Evolutionary conservation across 148 eudicot genomes (phyloP).

Genomic region (Pouteria glomerata): DNA sequence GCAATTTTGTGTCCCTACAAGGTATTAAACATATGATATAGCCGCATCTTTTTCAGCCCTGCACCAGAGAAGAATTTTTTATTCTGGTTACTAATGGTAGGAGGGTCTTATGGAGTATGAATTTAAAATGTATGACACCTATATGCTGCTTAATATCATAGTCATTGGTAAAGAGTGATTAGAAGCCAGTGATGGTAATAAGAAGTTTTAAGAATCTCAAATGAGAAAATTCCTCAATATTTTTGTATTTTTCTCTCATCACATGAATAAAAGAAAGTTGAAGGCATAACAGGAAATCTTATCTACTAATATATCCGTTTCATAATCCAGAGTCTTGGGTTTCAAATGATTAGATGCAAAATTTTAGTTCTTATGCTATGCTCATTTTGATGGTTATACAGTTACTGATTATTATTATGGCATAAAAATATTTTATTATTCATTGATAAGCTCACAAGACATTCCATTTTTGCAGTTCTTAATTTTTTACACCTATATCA

Average conservation of each 20-base stretch:
- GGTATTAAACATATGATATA: slow-evolving; percentile 30
- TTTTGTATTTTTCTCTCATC: neutral
- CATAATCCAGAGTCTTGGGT: neutral
- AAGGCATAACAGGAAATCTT: neutral
- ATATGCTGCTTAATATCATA: neutral
- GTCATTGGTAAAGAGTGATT: neutral
- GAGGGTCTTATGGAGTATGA: neutral
- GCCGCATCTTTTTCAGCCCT: neutral
- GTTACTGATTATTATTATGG: neutral
- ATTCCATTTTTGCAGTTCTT: neutral
- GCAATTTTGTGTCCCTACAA: slow-evolving; percentile 50
- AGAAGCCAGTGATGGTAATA: neutral
- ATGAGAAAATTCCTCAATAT: neutral
- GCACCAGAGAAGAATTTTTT: neutral
- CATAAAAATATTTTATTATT: neutral
- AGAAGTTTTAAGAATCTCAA: neutral
- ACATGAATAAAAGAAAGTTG: neutral
- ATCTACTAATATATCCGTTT: neutral
- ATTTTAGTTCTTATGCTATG: neutral
- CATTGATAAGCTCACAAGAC: neutral
- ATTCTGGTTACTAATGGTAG: neutral
- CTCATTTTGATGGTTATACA: neutral
- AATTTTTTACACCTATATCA: neutral
- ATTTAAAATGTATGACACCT: neutral
- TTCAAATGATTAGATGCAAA: neutral